Base-by-base conservation (phyloP, 768 basidiomycete species). In the Clathrus columnatus region DNA sequence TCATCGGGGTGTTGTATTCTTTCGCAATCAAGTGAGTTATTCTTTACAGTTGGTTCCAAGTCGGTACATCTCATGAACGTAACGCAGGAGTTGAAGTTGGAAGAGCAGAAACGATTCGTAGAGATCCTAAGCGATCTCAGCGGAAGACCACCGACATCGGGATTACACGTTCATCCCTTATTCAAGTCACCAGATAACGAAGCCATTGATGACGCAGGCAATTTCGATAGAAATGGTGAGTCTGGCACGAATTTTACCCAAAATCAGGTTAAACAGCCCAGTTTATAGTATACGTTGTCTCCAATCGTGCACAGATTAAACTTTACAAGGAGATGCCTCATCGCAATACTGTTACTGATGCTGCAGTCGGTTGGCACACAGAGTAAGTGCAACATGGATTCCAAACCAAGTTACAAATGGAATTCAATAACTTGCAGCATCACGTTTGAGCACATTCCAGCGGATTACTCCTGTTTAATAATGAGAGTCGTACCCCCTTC, bases 1-100 rank as follows among this genome's bases (percentile, higher is more conserved):
- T 1, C 60, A 60, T 8, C 61, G 67, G 17, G 70, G 70, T 0
- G 68, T 71, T 56, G 66, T 64, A 49, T 69, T 70, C 62, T 70
- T 71, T 65, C 56, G 64, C 27, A 63, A 60, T 17, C 70, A 71
- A 53, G 51, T 52, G 20, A 11, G 32, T 10, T 23, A 32, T 32
- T 16, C 11, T 18, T 18, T 10, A 28, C 16, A 50, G 16, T 28
- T 27, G 8, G 49, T 28, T 50, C 6, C 7, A 46, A 20, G 17
- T 42, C 41, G 18, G 49, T 20, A 36, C 21, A 7, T 26, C 20
- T 21, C 17, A 17, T 48, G 21, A 21, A 16, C 30, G 24, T 21
- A 20, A 8, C 30, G 24, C 10, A 56, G 29, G 61, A 68, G 11
- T 50, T 68, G 24, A 59, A 56, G 6, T 57, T 59, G 5, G 64